A percentile compares a stretch with the other conserved stretches of the same genome.
Evolutionary conservation across 2,329 filamentous ascomycete species (phyloP).

Genomic region (Penicillium sp.): DNA sequence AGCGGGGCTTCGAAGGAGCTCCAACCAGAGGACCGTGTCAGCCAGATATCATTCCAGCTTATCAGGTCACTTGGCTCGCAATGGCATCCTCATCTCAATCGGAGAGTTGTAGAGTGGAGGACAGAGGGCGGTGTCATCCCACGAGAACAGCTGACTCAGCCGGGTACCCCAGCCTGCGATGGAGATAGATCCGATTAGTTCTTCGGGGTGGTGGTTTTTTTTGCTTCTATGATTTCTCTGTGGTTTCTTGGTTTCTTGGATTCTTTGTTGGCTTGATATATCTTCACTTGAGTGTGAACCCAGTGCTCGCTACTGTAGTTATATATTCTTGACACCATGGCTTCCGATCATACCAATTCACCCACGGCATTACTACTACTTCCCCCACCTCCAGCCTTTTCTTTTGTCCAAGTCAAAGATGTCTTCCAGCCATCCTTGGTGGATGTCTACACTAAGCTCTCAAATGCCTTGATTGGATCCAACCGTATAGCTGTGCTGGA

Average conservation of each 20-base stretch:
- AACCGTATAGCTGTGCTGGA: slow-evolving; percentile 49
- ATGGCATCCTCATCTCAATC: slow-evolving; percentile 22
- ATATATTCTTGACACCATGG: slow-evolving; percentile 23
- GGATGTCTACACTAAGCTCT: slow-evolving; percentile 54
- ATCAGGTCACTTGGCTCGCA: slow-evolving; percentile 43
- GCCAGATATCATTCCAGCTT: slow-evolving; percentile 12
- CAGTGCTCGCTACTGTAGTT: background rate
- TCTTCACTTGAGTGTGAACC: background rate
- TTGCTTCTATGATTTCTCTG: background rate
- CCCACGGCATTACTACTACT: slow-evolving; percentile 58
- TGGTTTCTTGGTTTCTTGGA: background rate
- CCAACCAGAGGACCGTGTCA: slow-evolving; percentile 42
- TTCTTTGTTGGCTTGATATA: background rate
- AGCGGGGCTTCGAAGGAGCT: slow-evolving; percentile 44
- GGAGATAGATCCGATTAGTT: slow-evolving; percentile 4
- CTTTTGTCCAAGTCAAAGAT: slow-evolving; percentile 53
- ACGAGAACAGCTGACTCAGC: slow-evolving; percentile 4
- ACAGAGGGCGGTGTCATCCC: slow-evolving; percentile 6
- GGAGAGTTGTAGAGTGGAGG: slow-evolving; percentile 5
- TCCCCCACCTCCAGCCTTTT: slow-evolving; percentile 59
- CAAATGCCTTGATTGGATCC: slow-evolving; percentile 33
- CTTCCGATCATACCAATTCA: slow-evolving; percentile 19
- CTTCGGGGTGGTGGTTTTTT: background rate
- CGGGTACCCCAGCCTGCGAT: slow-evolving; percentile 6
- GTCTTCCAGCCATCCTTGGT: slow-evolving; percentile 63